Evolutionary conservation across 1,139 yeast species (phyloP), one percentile per base, ranked within the genome.

Genomic region (Pichia sp.): DNA sequence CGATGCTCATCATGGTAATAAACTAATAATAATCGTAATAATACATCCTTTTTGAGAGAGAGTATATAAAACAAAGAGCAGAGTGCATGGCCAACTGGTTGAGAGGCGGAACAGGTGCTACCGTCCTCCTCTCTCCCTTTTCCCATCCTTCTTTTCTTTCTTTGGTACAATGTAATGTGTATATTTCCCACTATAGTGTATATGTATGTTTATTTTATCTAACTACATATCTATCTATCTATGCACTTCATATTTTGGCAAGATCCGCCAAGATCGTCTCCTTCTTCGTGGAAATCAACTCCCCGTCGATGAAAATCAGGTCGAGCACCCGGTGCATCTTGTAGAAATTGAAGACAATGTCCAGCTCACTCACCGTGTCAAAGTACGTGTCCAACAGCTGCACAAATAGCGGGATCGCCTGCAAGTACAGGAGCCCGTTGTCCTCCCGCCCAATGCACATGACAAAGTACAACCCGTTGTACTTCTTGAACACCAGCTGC

Each of bases 321-420:
- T 88, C 95, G 58, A 88, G 67, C 12, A 87, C 82, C 59, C 76
- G 75, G 67, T 87, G 85, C 30, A 86, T 79, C 67, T 84, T 86
- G 71, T 84, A 82, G 69, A 88, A 88, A 68, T 87, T 87, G 72
- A 87, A 88, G 27, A 89, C 91, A 56, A 89, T 78, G 68, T 93
- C 99, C 63, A 93, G 77, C 71, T 93, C 99, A 72, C 98, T 92
- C n/a, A 93, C 99, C 65, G 86, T 91, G 60, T 81, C 76, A 66
- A 93, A 93, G 69, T 87, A 90, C 6, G 84, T 77, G 68, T 93
- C 99, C 58, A 93, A 73, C 10, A 91, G 82, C 70, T 93, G 97
- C 30, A 93, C 98, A 62, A 93, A 82, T 55, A 92, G 75, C 67
- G 93, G 99, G 40, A 93, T 81, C 36, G 90, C 84, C 61, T 93